Evolutionary conservation across 495 filamentous ascomycete genomes (phyloP), one percentile per base, ranked within the genome.

Genomic region (Trichodelitschia bisporula): DNA sequence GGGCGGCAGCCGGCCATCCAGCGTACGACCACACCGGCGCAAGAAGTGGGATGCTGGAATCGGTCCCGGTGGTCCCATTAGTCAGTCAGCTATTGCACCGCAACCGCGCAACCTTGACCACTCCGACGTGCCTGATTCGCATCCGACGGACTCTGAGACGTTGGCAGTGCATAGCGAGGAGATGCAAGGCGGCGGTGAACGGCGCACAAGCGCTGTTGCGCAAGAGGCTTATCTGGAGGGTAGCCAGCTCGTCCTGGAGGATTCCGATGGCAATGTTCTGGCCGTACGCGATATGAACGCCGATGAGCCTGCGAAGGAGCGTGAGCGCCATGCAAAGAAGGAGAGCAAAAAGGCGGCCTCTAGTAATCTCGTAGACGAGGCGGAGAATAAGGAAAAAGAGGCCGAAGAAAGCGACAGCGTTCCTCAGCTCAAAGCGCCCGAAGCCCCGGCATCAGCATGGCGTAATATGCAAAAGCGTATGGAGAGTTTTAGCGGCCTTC

Each of bases 11-110:
- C 59, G 69, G 19, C 40, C 67, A 5, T 65, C 69, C 5, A 74
- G 68, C 35, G 39, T 67, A n/a, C 61, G 61, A 27, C 55, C 67
- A 19, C 56, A 63, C 6, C 56, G 69, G 11, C 59, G 72, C 34
- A 75, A 61, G 35, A 78, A 66, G 52, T 75, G 69, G 61, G 69
- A 72, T 34, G 57, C 66, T 30, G 73, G 69, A 1, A 69, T 64
- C 39, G 72, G 77, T 15, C 72, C 75, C 4, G 86, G 86, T 32
- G 86, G 86, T 0, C 86, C 82, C 3, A 77, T 97, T 35, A 76
- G 64, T 34, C 69, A 90, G 48, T 90, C 84, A 20, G 86, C 86
- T 13, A 93, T 97, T 41, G 61, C 62, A 38, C 86, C 86, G 25
- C 59, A 65, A 30, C 59, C 65, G 28, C 59, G 58, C 30, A 56